A percentile compares a stretch with the other conserved stretches of the same genome.
Conservation (phyloP, 192 early-diverging fungal genomes). For the Umbelopsis vinacea region DNA sequence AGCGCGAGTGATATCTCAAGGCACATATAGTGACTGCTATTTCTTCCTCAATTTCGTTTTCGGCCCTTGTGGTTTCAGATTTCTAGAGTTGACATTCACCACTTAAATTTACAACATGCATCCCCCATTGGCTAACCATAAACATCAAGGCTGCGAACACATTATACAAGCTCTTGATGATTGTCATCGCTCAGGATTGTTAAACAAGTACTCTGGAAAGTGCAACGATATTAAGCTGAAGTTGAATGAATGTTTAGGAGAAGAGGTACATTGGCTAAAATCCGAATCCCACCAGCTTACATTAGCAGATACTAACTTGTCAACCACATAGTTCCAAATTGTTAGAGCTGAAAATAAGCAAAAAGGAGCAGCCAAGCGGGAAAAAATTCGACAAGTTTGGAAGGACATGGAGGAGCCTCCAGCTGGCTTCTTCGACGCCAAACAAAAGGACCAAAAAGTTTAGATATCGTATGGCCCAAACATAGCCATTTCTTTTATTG, state of each 20-base stretch:
- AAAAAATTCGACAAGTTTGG: slow-evolving; percentile 52
- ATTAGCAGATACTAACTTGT: too few relatives aligned
- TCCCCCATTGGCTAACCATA: slow-evolving; percentile 43
- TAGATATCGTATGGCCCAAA: neutral
- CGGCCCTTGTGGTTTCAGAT: neutral
- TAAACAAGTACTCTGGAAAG: slow-evolving; percentile 53
- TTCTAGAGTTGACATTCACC: neutral
- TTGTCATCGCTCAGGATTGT: slow-evolving; percentile 53
- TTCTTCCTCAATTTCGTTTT: too few relatives aligned
- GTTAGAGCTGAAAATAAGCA: slow-evolving; percentile 52
- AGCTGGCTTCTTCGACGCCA: slow-evolving; percentile 22
- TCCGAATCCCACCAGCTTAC: too few relatives aligned
- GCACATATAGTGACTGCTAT: neutral
- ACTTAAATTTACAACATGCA: slow-evolving; percentile 33
- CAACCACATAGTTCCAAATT: slow-evolving; percentile 44
- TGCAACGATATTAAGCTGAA: slow-evolving; percentile 55
- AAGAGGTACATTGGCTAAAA: slow-evolving; percentile 44
- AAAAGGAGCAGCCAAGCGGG: slow-evolving; percentile 47
- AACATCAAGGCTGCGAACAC: slow-evolving; percentile 52
- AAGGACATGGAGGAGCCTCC: slow-evolving; percentile 56
- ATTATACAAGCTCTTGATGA: slow-evolving; percentile 57
- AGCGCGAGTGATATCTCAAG: too few relatives aligned
- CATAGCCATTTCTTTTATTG: neutral
- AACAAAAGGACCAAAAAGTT: slow-evolving; percentile 5
- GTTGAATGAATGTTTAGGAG: slow-evolving; percentile 56